Evolutionary conservation across 768 basidiomycete genomes (phyloP), one percentile per base, ranked within the genome.

Genomic region (Galerina sulciceps): DNA sequence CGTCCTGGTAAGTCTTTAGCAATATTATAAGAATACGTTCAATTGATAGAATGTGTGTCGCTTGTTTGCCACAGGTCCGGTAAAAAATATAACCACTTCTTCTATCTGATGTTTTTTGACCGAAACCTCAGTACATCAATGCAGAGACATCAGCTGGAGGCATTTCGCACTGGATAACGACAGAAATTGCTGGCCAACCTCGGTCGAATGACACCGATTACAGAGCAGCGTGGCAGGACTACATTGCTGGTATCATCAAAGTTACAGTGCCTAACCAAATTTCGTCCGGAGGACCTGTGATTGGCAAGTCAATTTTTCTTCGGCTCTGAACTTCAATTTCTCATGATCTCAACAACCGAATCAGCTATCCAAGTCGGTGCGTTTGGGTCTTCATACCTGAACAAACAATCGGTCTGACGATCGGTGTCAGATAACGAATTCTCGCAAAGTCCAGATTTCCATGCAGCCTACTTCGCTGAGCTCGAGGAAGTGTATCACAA

Each of bases 141-240:
- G 89, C 89, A 3, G 91, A 93, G 67, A 91, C 89, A 0, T 86
- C 87, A 9, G 91, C 89, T 0, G 91, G 91, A 20, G 91, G 91
- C 9, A 84, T 75, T 66, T 85, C 69, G 67, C 80, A 81, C 58
- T 93, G 91, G 91, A 77, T 83, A 5, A 91, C 91, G 1, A 80
- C 83, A 6, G 79, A 85, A 64, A 84, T 90, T 14, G 79, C 84
- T 4, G 88, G 87, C 5, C 73, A 76, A 42, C 75, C 92, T n/a
- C 83, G 92, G n/a, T 91, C 90, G 14, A 89, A 89, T 53, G 87
- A 82, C 9, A 81, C 85, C 0, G 88, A 89, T 64, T 93, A 84
- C 79, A 76, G 74, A 23, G 82, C 77, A 5, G 84, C 90, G 0
- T 94, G 93, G 90, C 77, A 81, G 59, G 83, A 79, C 9, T 94